These are phyloP conservation scores for Kodamaea fukazawae DNA, from an alignment of 805 yeast genomes.

Conservation along the genomic window DNA sequence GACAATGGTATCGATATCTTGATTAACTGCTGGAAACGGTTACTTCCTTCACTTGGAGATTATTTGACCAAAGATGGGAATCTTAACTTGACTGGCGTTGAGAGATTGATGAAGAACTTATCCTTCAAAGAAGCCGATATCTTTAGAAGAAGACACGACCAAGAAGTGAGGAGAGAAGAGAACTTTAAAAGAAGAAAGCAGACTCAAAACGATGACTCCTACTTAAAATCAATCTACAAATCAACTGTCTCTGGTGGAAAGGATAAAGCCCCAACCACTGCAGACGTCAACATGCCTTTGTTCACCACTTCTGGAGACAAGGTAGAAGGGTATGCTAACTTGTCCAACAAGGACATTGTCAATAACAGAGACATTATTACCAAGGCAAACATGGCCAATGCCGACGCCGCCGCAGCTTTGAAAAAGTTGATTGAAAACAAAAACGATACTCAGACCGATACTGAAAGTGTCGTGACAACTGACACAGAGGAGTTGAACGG, in stretches of 20 bases:
- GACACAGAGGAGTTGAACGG: background rate
- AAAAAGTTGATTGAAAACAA: conserved; percentile 35
- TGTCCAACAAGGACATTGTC: conserved; percentile 70
- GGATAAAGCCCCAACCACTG: conserved; percentile 70
- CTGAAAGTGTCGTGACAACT: conserved; percentile 1
- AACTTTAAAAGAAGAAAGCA: conserved; percentile 56
- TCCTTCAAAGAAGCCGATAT: conserved; percentile 77
- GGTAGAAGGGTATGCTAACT: conserved; percentile 61
- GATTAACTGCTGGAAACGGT: conserved; percentile 78
- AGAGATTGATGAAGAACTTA: conserved; percentile 59
- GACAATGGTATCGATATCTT: conserved; percentile 88
- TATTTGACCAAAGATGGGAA: conserved; percentile 90
- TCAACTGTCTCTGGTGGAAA: conserved; percentile 66
- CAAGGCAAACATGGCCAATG: conserved; percentile 69
- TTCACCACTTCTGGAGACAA: conserved; percentile 72
- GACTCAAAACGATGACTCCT: conserved; percentile 43
- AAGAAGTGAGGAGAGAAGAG: conserved; percentile 67
- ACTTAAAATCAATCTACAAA: conserved; percentile 42
- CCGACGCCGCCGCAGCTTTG: conserved; percentile 63
- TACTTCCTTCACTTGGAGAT: conserved; percentile 62
- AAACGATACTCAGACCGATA: conserved; percentile 23
- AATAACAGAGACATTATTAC: conserved; percentile 59
- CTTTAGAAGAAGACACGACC: conserved; percentile 64
- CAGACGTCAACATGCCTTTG: conserved; percentile 71
- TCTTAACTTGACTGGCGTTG: conserved; percentile 73